Percentiles rank a stretch among this genome's conserved stretches.
phyloP scores from a whole-genome alignment of 129 eudicot species.

The Escallonia rubra region DNA sequence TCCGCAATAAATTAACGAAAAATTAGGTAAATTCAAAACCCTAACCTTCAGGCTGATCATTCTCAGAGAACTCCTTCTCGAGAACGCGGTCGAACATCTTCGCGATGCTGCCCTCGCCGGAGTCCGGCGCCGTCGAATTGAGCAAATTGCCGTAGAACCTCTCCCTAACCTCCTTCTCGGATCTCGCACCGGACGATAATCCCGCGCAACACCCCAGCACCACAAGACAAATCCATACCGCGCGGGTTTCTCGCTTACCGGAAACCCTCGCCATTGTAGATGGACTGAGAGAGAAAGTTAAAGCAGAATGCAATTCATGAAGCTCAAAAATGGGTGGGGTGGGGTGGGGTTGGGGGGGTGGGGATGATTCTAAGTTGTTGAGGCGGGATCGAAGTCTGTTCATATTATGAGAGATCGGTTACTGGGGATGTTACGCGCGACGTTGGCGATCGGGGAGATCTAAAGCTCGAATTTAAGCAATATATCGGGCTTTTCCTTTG shows the following conservation, averaged over 20 bases:
- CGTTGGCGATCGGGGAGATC: too few relatives aligned
- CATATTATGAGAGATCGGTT: too few relatives aligned
- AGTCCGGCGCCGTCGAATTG: constrained; percentile 63
- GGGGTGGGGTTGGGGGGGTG: too few relatives aligned
- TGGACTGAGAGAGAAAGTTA: constrained; percentile 3
- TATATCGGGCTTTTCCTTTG: too few relatives aligned
- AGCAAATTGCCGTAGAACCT: constrained; percentile 75
- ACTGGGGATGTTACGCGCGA: too few relatives aligned
- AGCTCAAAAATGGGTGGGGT: too few relatives aligned
- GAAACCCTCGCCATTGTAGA: constrained; percentile 42
- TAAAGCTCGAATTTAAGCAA: too few relatives aligned
- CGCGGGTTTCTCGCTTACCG: constrained; percentile 23
- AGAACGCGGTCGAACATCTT: constrained; percentile 85
- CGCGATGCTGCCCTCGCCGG: constrained; percentile 74
- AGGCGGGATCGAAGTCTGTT: too few relatives aligned
- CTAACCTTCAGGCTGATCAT: constrained; percentile 81
- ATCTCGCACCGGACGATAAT: constrained; percentile 41
- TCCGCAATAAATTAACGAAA: too few relatives aligned
- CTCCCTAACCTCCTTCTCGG: constrained; percentile 73
- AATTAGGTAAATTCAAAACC: neutral
- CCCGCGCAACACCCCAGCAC: constrained; percentile 24
- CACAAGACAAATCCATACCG: constrained; percentile 16
- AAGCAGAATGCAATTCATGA: neutral
- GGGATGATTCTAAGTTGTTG: too few relatives aligned
- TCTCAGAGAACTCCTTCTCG: constrained; percentile 84